Evolutionary conservation across 1,139 yeast species (phyloP), one percentile per base, ranked within the genome.

Genomic region (Arxiozyma telluris): DNA sequence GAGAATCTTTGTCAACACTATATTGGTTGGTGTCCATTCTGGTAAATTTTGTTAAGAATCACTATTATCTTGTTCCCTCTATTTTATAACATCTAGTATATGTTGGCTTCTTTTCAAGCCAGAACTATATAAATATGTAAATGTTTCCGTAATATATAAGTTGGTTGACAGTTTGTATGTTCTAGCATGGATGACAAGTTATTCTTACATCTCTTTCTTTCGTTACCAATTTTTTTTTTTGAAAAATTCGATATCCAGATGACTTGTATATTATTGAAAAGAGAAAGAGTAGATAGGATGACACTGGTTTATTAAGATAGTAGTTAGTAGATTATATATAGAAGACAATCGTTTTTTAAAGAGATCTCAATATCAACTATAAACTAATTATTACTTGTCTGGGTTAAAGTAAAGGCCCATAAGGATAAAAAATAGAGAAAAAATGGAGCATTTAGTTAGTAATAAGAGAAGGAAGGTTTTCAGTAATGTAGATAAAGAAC

Each of bases 11-110:
- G 98, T 67, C 96, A 90, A 70, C 98, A 93, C 70, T 94, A 88
- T 67, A 87, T 94, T 58, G 99, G 99, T 21, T 94, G 99, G 98
- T 93, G 98, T 72, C 87, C 98, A 0, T 93, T 91, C 81, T 93
- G 98, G 98, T 91, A 53, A 58, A 17, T 39, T 17, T 11, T 42
- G 15, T 27, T 27, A 12, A 17, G 1, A 34, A 23, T 15, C 18
- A 17, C 8, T 20, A 22, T 23, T 4, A 22, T 7, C 11, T 43
- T 43, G 23, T 23, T 42, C 22, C 25, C 20, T 43, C 9, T 43
- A 23, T 22, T 11, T 22, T 12, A 27, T 23, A 21, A 20, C 7
- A 7, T 44, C 11, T 44, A 15, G n/a, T 3, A 12, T 15, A 34
- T 34, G 2, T 34, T 12, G n/a, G 6, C 12, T 34, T 15, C 39